A percentile compares a stretch with the other conserved stretches of the same genome.
Conservation (phyloP, 164 flowering plant genomes). For the Liquidambar formosana region DNA sequence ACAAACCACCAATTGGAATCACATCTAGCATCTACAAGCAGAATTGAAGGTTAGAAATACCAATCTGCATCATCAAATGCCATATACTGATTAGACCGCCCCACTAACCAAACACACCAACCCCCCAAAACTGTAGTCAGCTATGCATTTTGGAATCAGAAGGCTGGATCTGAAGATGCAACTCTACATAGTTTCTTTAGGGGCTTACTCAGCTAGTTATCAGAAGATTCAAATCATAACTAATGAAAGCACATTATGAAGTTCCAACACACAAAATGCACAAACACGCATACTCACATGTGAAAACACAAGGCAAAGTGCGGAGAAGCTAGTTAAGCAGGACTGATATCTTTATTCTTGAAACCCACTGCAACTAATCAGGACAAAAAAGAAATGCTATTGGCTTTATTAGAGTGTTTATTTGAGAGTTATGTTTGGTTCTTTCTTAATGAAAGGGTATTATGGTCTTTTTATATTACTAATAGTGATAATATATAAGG, state of each 20-base stretch:
- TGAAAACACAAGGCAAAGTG: neutral
- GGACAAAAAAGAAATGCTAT: neutral
- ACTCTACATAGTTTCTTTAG: too few relatives aligned
- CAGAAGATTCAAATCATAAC: neutral
- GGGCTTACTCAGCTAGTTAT: too few relatives aligned
- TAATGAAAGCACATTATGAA: neutral
- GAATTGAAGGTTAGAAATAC: neutral
- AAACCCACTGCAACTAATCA: neutral
- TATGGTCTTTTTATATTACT: too few relatives aligned
- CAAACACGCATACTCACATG: neutral
- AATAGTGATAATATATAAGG: too few relatives aligned
- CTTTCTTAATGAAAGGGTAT: too few relatives aligned
- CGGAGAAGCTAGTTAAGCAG: neutral
- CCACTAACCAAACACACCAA: neutral
- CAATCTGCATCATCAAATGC: neutral
- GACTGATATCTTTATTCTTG: neutral
- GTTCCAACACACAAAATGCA: neutral
- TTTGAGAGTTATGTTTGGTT: too few relatives aligned
- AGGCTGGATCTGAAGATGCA: neutral
- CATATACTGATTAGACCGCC: neutral
- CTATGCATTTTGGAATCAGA: neutral
- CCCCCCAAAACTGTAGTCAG: neutral
- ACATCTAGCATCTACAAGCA: neutral
- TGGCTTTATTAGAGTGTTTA: too few relatives aligned
- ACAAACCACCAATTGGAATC: constrained; percentile 14